A percentile compares a stretch with the other conserved stretches of the same genome.
These are phyloP conservation scores for Hyaloscypha variabilis DNA, from an alignment of 495 filamentous ascomycete species.

Conservation along the genomic window DNA sequence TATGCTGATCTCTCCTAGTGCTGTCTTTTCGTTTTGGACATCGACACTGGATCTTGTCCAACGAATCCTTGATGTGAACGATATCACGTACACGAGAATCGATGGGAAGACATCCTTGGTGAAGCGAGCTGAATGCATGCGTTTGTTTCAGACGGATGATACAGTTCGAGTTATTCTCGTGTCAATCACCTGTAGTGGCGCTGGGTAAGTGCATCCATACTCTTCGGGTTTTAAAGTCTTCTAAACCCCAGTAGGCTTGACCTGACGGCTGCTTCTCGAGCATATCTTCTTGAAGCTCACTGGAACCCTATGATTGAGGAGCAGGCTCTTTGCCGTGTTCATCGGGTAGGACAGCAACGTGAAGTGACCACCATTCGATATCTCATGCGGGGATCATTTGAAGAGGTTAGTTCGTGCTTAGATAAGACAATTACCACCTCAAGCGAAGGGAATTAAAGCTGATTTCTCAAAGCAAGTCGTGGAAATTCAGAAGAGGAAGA, in stretches of 20 bases:
- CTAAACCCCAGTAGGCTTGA: conserved; percentile 33
- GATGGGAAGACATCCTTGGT: not conserved
- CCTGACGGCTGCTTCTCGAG: conserved; percentile 40
- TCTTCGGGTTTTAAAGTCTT: not conserved
- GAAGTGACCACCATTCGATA: conserved; percentile 41
- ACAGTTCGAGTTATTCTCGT: not conserved
- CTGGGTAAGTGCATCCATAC: not conserved
- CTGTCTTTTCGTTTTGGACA: conserved; percentile 4
- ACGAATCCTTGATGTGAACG: not conserved
- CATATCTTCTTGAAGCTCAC: conserved; percentile 44
- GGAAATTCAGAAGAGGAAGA: conserved; percentile 33
- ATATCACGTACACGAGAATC: not conserved
- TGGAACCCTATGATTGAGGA: conserved; percentile 47
- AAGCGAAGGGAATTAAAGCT: not conserved
- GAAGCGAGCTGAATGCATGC: not conserved
- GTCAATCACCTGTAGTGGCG: not conserved
- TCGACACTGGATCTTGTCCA: not conserved
- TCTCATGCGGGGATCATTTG: conserved; percentile 37
- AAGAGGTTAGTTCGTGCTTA: conserved; percentile 32
- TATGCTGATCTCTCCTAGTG: not conserved
- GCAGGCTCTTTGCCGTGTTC: conserved; percentile 41
- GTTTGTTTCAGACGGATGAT: not conserved
- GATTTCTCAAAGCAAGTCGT: conserved; percentile 27
- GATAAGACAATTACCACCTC: not conserved
- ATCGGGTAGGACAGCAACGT: conserved; percentile 39